Base-by-base conservation (phyloP, 2,329 filamentous ascomycete species). In the Fusarium subtropicale region DNA sequence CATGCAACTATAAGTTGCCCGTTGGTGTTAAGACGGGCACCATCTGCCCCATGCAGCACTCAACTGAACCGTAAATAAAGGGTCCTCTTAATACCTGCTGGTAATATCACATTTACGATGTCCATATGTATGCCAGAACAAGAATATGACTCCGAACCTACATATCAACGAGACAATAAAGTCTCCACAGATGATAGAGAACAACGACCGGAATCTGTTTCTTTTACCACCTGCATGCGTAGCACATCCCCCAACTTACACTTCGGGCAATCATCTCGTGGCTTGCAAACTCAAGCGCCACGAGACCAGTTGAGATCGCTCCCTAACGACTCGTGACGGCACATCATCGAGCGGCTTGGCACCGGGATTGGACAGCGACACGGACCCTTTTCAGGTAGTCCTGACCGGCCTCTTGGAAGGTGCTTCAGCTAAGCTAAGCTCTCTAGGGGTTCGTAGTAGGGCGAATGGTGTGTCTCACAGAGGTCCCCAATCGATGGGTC, bases 221-320 rank as follows among this genome's bases (percentile, higher is more conserved):
- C 48, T 52, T 52, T 36, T 39, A 30, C 28, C 26, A 26, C 41
- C 22, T 44, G 41, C 22, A 44, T 44, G 22, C 12, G 22, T 18
- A 42, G 38, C 20, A 41, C 41, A 63, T 74, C 71, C 65, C 54
- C 64, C 59, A 72, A 70, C 56, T 51, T 55, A 56, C 58, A 22
- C 64, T 71, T 70, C 34, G 55, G 60, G 62, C 51, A 63, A 63
- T 45, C 58, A 44, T 55, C 42, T 56, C 59, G 63, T 57, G 56
- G 61, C 24, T 13, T 41, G 56, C 56, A 67, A 71, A 72, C 61
- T 66, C 36, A 60, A 56, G 50, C 71, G 71, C 72, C 72, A 74
- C 71, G 30, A 24, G 56, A 51, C 57, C 60, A 24, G 46, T 42
- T 50, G 41, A 56, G 31, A 54, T 44, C 46, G 48, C 44, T 46